phyloP scores from a whole-genome alignment of 2,329 filamentous ascomycete species.

The Chaetothyriales sp. region DNA sequence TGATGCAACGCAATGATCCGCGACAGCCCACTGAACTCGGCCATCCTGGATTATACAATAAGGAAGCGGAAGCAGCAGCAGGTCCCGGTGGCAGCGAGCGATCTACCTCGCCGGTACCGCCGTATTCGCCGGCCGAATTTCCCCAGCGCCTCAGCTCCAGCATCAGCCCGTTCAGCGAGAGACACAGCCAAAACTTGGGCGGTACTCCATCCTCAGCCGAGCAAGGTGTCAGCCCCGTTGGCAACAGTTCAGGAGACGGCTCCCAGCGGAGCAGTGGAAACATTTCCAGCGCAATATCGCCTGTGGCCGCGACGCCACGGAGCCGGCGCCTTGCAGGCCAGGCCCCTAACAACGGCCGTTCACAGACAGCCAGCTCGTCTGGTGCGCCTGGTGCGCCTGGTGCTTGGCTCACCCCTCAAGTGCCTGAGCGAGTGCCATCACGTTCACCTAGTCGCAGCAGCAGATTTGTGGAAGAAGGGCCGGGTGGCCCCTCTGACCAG shows the following conservation, averaged over 20 bases:
- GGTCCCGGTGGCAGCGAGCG: slow-evolving; percentile 2
- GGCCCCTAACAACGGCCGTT: slow-evolving; percentile 1
- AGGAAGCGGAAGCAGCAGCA: slow-evolving; percentile 8
- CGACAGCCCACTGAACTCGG: slow-evolving; percentile 13
- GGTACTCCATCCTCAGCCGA: slow-evolving; percentile 11
- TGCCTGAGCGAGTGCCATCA: slow-evolving; percentile 10
- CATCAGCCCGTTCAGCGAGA: slow-evolving; percentile 14
- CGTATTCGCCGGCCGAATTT: slow-evolving; percentile 14
- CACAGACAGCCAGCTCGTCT: slow-evolving; percentile 1
- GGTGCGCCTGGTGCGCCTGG: slow-evolving; percentile 2
- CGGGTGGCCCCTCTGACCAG: slow-evolving; percentile 5
- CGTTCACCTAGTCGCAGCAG: slow-evolving; percentile 14
- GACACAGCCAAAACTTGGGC: slow-evolving; percentile 11
- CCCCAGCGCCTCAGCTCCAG: slow-evolving; percentile 10
- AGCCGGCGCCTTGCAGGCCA: not conserved
- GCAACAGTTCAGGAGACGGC: slow-evolving; percentile 5
- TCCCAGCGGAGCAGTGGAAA: slow-evolving; percentile 8
- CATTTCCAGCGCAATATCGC: slow-evolving; percentile 6
- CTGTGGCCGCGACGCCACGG: slow-evolving; percentile 4
- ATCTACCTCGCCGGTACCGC: slow-evolving; percentile 14
- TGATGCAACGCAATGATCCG: slow-evolving; percentile 11
- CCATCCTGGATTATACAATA: slow-evolving; percentile 8
- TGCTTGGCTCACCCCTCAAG: slow-evolving; percentile 8
- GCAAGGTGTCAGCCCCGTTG: slow-evolving; percentile 16
- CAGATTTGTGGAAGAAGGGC: slow-evolving; percentile 17